Evolutionary conservation across 345 rosid genomes (phyloP).

Genomic region (Eutrema japonicum): DNA sequence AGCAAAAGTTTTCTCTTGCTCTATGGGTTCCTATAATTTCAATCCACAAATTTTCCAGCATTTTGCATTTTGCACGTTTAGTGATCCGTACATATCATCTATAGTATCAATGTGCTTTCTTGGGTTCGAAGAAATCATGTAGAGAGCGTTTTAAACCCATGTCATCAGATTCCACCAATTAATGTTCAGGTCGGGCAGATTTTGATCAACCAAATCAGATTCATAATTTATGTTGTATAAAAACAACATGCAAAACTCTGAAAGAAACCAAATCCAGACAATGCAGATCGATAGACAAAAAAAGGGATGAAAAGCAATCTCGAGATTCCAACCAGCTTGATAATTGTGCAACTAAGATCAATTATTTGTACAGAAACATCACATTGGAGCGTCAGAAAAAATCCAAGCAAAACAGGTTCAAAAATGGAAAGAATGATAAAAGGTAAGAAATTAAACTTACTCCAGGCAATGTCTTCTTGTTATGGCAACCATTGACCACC

Average conservation of each 20-base stretch:
- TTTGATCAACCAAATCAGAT: constrained; percentile 2
- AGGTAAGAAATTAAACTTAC: constrained; percentile 58
- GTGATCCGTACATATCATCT: constrained; percentile 1
- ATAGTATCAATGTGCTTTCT: constrained; percentile 23
- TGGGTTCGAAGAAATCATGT: constrained; percentile 33
- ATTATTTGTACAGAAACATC: constrained; percentile 13
- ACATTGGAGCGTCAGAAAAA: constrained; percentile 19
- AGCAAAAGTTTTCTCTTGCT: not conserved
- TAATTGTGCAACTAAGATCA: constrained; percentile 24
- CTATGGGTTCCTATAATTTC: not conserved
- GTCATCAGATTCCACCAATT: not conserved
- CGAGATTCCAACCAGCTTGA: constrained; percentile 31
- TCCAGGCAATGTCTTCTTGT: constrained; percentile 92
- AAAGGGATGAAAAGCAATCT: constrained; percentile 27
- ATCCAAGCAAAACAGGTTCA: not conserved
- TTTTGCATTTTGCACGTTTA: not conserved
- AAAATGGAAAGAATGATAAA: not conserved
- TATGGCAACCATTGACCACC: constrained; percentile 82
- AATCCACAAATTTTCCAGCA: not conserved
- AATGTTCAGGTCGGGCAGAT: not conserved
- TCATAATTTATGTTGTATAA: not conserved
- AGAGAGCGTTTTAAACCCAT: not conserved
- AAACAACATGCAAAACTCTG: constrained; percentile 26
- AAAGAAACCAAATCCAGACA: constrained; percentile 8
- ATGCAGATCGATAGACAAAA: constrained; percentile 32